Conservation (phyloP, 2,329 filamentous ascomycete species). For the Blastomyces parvus region DNA sequence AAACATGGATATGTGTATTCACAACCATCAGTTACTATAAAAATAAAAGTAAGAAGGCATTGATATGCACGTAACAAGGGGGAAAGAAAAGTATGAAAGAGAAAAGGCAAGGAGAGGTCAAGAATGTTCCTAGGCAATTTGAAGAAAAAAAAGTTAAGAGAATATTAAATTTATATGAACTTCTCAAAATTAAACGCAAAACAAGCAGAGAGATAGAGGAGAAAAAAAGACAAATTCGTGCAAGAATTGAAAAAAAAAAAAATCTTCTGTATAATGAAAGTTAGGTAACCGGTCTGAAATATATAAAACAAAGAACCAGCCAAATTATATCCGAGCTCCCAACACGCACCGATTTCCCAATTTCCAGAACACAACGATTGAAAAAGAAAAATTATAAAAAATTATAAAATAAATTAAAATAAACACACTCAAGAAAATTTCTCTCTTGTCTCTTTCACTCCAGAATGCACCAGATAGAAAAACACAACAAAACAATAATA, state of each 20-base stretch:
- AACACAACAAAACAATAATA: neutral
- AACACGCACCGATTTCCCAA: neutral
- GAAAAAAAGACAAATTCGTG: neutral
- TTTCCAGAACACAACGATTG: neutral
- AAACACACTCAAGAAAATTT: neutral
- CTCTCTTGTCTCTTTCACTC: conserved; percentile 7
- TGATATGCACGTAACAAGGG: no score
- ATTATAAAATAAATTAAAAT: neutral
- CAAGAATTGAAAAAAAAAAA: neutral
- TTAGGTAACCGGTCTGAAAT: neutral
- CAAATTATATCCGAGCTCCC: conserved; percentile 5
- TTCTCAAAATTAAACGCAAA: neutral
- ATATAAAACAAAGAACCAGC: neutral
- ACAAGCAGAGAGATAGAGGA: no score
- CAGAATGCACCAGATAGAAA: conserved; percentile 1
- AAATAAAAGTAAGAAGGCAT: no score
- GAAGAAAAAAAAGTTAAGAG: neutral
- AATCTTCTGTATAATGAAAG: neutral
- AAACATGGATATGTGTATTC: neutral
- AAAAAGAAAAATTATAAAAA: neutral
- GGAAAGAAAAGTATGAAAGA: neutral
- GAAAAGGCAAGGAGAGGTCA: neutral
- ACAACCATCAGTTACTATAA: neutral
- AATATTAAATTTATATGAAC: neutral
- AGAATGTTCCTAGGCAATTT: neutral